Evolutionary conservation across 2,329 filamentous ascomycete genomes (phyloP).

Genomic region (Scytalidium lignicola): DNA sequence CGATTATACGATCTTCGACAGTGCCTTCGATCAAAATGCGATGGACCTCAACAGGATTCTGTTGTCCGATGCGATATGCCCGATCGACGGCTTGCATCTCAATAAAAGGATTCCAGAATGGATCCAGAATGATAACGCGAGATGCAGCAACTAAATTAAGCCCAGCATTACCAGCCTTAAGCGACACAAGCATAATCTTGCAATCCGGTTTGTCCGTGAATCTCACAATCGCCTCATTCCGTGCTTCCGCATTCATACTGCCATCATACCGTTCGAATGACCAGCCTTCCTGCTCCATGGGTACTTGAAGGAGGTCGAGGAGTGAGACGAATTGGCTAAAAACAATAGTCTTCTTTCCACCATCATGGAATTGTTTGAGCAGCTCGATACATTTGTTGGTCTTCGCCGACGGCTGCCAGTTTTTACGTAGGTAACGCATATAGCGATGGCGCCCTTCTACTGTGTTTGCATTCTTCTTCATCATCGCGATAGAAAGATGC

Average conservation of each 20-base stretch:
- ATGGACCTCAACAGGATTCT: conserved; percentile 69
- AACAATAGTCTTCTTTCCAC: conserved; percentile 71
- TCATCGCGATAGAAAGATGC: conserved; percentile 50
- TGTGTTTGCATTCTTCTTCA: conserved; percentile 64
- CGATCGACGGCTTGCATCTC: conserved; percentile 91
- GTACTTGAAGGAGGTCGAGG: conserved; percentile 71
- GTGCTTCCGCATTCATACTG: conserved; percentile 61
- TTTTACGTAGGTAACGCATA: conserved; percentile 66
- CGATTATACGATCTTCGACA: conserved; percentile 81
- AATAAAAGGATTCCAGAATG: conserved; percentile 91
- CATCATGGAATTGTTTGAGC: conserved; percentile 35
- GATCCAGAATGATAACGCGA: conserved; percentile 85
- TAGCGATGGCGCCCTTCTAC: conserved; percentile 60
- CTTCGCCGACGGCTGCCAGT: conserved; percentile 72
- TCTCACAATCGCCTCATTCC: conserved; percentile 60
- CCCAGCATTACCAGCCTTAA: conserved; percentile 79
- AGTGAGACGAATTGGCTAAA: conserved; percentile 80
- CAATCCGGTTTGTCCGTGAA: conserved; percentile 56
- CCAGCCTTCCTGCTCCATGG: conserved; percentile 51
- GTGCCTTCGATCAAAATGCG: conserved; percentile 71
- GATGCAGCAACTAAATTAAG: conserved; percentile 80
- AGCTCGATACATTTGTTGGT: conserved; percentile 65
- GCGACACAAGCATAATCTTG: conserved; percentile 70
- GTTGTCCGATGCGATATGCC: conserved; percentile 82
- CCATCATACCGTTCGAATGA: conserved; percentile 67